A percentile compares a stretch with the other conserved stretches of the same genome.
phyloP scores from a whole-genome alignment of 192 early-diverging fungal species.

The Coemansia sp. region DNA sequence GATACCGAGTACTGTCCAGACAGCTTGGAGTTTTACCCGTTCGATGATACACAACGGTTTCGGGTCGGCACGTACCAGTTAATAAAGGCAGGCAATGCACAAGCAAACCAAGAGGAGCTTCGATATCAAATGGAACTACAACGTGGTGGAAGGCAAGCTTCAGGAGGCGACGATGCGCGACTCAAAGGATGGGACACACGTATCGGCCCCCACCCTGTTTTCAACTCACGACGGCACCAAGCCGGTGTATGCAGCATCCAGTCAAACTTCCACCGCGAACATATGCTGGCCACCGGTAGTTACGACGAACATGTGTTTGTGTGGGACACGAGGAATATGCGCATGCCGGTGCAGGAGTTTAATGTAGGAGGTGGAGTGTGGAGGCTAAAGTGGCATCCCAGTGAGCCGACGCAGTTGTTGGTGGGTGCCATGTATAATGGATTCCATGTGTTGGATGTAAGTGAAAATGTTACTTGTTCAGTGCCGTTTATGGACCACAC shows the following conservation, averaged over 20 bases:
- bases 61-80: slow-evolving; percentile 76
- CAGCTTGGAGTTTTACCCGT: slow-evolving; percentile 72
- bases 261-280: slow-evolving; percentile 72
- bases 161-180: slow-evolving; percentile 79
- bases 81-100: slow-evolving; percentile 14
- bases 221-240: slow-evolving; percentile 71
- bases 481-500: slow-evolving; percentile 68
- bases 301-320: slow-evolving; percentile 88
- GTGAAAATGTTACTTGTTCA: background rate
- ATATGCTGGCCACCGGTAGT: slow-evolving; percentile 85
- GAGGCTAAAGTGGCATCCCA: slow-evolving; percentile 94
- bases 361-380: slow-evolving; percentile 88
- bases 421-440: slow-evolving; percentile 93
- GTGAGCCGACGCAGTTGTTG: slow-evolving; percentile 58
- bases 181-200: slow-evolving; percentile 90
- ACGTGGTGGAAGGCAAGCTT: slow-evolving; percentile 45
- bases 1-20: slow-evolving; percentile 72
- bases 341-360: slow-evolving; percentile 65
- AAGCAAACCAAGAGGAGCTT: slow-evolving; percentile 23
- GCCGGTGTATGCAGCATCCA: slow-evolving; percentile 93
- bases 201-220: slow-evolving; percentile 55
- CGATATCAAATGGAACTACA: slow-evolving; percentile 74
- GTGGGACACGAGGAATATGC: slow-evolving; percentile 90
- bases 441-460: slow-evolving; percentile 72
- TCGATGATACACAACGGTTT: slow-evolving; percentile 52